Base-by-base conservation (phyloP, 441 rosid genomes). In the Pelargonium myrrhifolium region DNA sequence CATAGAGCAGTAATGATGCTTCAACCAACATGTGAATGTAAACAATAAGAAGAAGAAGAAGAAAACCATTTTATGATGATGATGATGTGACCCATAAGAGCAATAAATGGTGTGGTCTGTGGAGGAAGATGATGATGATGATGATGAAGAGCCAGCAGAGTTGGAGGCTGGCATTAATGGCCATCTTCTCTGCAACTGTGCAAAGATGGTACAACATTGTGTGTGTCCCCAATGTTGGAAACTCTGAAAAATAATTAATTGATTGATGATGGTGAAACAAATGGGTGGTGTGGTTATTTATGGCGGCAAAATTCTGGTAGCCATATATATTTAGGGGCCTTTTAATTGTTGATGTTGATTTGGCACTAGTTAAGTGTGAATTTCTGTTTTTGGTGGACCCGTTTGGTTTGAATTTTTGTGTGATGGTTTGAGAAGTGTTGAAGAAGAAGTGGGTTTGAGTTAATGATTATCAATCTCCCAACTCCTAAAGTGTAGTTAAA, bases 1-100 rank as follows among this genome's bases (percentile, higher is more conserved):
- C 10, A 39, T 14, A 18, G 9, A 2, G 65, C 4, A 35, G 47
- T 74, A 66, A 79, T 22, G 68, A 26, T 14, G 65, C 64, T 64
- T 72, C 76, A 71, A 68, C 78, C 67, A 67, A 55, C 76, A 24
- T 15, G 5, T 17, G 47, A 21, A 4, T 20, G 9, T 53, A 24
- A 53, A 20, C 18, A 17, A 9, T 17, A 6, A 15, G 59, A 53
- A 28, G 37, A 59, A 9, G 26, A 35, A 37, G 42, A n/a, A n/a
- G n/a, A n/a, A n/a, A n/a, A n/a, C n/a, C 8, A 31, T 31, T 31
- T 31, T 31, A 5, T 35, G 3, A 3, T 28, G 31, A 28, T 28
- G 31, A 28, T 28, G 59, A 4, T 20, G 9, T 53, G 59, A 53
- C 59, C 59, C 17, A 9, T 17, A 53, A 15, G 59, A 53, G 70